Conservation (phyloP, 2,329 filamentous ascomycete species). For the Ascochyta koolunga region DNA sequence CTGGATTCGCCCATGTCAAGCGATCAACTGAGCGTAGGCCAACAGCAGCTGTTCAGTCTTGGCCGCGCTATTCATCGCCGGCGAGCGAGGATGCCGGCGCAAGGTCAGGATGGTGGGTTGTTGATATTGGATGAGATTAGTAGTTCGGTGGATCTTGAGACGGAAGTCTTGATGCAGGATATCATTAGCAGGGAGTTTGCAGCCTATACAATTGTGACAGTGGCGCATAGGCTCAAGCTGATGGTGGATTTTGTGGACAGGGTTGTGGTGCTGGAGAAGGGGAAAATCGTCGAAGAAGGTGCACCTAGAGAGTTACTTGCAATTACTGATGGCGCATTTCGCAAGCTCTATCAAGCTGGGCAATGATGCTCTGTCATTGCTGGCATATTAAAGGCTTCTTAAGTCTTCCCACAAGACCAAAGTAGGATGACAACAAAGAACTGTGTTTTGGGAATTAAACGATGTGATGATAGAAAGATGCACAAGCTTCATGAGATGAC, state of each 20-base stretch:
- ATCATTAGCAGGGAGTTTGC: constrained; percentile 59
- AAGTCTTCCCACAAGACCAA: too few relatives aligned
- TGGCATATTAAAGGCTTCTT: too few relatives aligned
- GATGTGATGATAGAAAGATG: too few relatives aligned
- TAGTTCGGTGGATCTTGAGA: constrained; percentile 60
- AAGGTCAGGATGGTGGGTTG: constrained; percentile 3
- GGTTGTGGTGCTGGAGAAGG: constrained; percentile 39
- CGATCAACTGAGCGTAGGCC: constrained; percentile 48
- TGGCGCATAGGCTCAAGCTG: constrained; percentile 15
- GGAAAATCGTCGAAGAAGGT: constrained; percentile 21
- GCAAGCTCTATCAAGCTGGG: too few relatives aligned
- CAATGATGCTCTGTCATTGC: too few relatives aligned
- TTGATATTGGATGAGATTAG: constrained; percentile 20
- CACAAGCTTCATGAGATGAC: too few relatives aligned
- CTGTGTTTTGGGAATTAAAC: too few relatives aligned
- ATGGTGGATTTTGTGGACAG: constrained; percentile 22
- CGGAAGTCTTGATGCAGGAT: constrained; percentile 61
- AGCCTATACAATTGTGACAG: constrained; percentile 28
- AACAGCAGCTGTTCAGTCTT: constrained; percentile 66
- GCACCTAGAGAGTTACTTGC: too few relatives aligned
- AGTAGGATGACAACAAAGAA: too few relatives aligned
- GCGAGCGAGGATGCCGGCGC: neutral
- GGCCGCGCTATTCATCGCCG: constrained; percentile 59
- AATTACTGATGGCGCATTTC: too few relatives aligned
- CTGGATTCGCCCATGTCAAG: constrained; percentile 1